Percentiles rank a stretch among this genome's conserved stretches.
These are phyloP conservation scores for Rhizophora apiculata DNA, from an alignment of 345 rosid species.

Conservation along the genomic window DNA sequence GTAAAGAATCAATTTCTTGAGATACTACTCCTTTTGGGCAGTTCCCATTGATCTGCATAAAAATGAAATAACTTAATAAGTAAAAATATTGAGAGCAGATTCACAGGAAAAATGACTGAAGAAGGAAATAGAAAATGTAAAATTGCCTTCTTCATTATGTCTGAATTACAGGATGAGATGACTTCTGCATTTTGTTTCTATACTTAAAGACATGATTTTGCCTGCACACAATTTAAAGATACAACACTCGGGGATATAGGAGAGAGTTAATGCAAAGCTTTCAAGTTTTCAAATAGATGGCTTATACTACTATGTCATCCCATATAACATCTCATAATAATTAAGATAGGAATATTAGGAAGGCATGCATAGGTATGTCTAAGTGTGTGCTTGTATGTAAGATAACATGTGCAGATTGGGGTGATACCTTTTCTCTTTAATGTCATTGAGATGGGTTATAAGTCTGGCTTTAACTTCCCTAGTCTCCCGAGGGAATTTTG, in stretches of 20 bases:
- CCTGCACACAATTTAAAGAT: too few species aligned
- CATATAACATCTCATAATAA: too few species aligned
- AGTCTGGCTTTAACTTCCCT: constrained; percentile 77
- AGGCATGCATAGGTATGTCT: not conserved
- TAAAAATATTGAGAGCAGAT: constrained; percentile 7
- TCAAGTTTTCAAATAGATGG: too few species aligned
- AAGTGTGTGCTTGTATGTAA: not conserved
- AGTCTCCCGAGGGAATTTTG: constrained; percentile 61
- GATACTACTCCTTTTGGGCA: too few species aligned
- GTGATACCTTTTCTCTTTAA: constrained; percentile 61
- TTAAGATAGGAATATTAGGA: not conserved
- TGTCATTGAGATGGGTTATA: constrained; percentile 78
- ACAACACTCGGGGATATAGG: too few species aligned
- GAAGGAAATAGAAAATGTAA: not conserved
- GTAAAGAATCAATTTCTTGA: too few species aligned
- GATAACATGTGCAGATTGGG: not conserved
- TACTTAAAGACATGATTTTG: too few species aligned
- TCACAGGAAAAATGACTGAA: not conserved
- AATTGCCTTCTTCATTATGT: constrained; percentile 58
- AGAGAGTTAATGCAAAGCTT: too few species aligned
- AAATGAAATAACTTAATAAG: constrained; percentile 9
- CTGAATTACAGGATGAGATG: constrained; percentile 51
- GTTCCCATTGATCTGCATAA: too few species aligned
- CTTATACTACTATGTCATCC: too few species aligned
- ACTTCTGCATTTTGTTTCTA: constrained; percentile 60